These are phyloP conservation scores for Echinosophora koreensis DNA, from an alignment of 306 rosid species.

Conservation along the genomic window DNA sequence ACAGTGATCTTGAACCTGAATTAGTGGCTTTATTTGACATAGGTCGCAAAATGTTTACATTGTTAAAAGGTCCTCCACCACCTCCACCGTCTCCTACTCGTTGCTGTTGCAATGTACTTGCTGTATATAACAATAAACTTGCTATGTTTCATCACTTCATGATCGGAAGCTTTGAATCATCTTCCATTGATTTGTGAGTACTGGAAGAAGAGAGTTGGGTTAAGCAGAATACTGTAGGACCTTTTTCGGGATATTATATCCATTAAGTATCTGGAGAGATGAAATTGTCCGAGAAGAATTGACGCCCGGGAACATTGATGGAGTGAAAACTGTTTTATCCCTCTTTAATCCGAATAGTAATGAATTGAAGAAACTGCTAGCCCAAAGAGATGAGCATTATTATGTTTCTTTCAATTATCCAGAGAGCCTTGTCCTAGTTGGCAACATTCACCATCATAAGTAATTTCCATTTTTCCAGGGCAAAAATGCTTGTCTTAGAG, in stretches of 20 bases:
- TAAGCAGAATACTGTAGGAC: slow-evolving; percentile 29
- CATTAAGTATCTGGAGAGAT: slow-evolving; percentile 34
- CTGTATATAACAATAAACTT: slow-evolving; percentile 3
- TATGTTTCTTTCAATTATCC: slow-evolving; percentile 18
- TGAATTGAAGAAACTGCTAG: slow-evolving; percentile 12
- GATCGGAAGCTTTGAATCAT: not conserved
- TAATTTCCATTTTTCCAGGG: not conserved
- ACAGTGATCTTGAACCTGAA: not conserved
- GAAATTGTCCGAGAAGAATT: slow-evolving; percentile 7
- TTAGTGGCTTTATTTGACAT: slow-evolving; percentile 29
- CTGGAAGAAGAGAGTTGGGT: slow-evolving; percentile 38
- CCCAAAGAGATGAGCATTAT: not conserved
- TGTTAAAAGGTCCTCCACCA: slow-evolving; percentile 15
- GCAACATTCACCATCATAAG: not conserved
- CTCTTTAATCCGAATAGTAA: slow-evolving; percentile 26
- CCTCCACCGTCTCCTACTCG: not conserved
- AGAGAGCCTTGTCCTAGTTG: slow-evolving; percentile 38
- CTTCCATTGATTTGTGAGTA: slow-evolving; percentile 38
- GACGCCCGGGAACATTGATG: not conserved
- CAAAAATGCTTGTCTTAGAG: not conserved
- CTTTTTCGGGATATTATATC: slow-evolving; percentile 20
- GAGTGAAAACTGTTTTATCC: not conserved
- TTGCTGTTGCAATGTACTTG: not conserved
- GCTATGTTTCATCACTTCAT: slow-evolving; percentile 29
- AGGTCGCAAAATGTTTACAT: not conserved